Conservation (phyloP, 139 green algal species). For the Bryopsis sp. region DNA sequence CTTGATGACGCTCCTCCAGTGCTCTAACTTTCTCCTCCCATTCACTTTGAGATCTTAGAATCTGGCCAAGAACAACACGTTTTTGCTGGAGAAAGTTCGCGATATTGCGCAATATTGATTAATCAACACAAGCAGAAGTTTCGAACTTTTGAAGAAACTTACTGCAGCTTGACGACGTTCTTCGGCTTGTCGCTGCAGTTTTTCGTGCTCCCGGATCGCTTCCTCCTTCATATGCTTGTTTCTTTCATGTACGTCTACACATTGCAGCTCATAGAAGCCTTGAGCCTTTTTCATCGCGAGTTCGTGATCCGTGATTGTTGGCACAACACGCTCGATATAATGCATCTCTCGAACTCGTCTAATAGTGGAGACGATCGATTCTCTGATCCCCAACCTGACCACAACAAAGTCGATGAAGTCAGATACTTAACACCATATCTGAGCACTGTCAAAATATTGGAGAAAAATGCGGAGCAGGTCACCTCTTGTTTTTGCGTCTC, state of each 20-base stretch:
- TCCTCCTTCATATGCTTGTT: background rate
- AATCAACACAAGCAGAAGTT: too few relatives aligned
- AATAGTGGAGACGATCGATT: background rate
- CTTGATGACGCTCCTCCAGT: background rate
- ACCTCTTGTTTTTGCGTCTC: too few relatives aligned
- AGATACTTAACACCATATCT: too few relatives aligned
- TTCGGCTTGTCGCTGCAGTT: background rate
- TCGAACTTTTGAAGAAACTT: too few relatives aligned
- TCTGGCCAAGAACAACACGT: too few relatives aligned
- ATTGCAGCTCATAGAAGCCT: background rate
- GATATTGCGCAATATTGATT: too few relatives aligned
- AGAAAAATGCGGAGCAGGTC: too few relatives aligned
- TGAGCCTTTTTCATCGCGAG: background rate
- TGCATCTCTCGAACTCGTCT: slow-evolving; percentile 2
- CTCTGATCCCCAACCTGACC: background rate
- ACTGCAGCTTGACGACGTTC: too few relatives aligned
- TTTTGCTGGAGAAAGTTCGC: too few relatives aligned
- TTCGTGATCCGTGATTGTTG: background rate
- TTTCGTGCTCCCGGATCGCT: background rate
- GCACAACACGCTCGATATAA: background rate
- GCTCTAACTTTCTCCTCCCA: slow-evolving; percentile 6
- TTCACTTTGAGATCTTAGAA: background rate
- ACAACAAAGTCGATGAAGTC: too few relatives aligned
- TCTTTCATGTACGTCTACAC: background rate
- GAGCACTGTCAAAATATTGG: too few relatives aligned